Evolutionary conservation across 768 basidiomycete species (phyloP).

Genomic region (Agaricus blazei): DNA sequence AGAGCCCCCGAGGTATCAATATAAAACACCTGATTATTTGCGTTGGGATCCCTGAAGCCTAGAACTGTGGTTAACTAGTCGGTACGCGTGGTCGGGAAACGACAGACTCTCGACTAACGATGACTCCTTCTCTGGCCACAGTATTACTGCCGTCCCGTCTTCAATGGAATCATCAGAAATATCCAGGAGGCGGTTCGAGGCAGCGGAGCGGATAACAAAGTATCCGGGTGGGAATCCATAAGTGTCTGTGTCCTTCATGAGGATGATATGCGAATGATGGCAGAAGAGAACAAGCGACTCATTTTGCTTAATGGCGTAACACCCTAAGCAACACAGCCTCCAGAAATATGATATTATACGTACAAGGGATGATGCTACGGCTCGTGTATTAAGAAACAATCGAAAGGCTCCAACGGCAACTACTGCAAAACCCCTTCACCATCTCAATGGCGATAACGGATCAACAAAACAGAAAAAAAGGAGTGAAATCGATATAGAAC

Average conservation of each 20-base stretch:
- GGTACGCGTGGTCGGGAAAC: not conserved
- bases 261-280: not conserved
- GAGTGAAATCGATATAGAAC: not conserved
- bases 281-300: not conserved
- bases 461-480: not conserved
- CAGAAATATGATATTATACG: conserved; percentile 1
- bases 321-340: too few species aligned
- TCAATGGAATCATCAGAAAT: conserved; percentile 46
- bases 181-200: conserved; percentile 51
- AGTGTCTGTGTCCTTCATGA: conserved; percentile 12
- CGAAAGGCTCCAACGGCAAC: not conserved
- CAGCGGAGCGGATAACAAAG: conserved; percentile 56
- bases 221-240: conserved; percentile 52
- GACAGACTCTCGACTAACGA: conserved; percentile 73
- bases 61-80: not conserved
- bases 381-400: conserved; percentile 5
- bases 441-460: conserved; percentile 1
- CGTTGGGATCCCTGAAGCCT: conserved; percentile 45
- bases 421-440: not conserved
- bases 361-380: not conserved
- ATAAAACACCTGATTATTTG: conserved; percentile 84
- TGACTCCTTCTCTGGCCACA: conserved; percentile 71
- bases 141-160: conserved; percentile 57
- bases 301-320: too few species aligned
- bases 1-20: conserved; percentile 72